phyloP scores from a whole-genome alignment of 495 filamentous ascomycete species.

The Penicillium psychrofluorescens region DNA sequence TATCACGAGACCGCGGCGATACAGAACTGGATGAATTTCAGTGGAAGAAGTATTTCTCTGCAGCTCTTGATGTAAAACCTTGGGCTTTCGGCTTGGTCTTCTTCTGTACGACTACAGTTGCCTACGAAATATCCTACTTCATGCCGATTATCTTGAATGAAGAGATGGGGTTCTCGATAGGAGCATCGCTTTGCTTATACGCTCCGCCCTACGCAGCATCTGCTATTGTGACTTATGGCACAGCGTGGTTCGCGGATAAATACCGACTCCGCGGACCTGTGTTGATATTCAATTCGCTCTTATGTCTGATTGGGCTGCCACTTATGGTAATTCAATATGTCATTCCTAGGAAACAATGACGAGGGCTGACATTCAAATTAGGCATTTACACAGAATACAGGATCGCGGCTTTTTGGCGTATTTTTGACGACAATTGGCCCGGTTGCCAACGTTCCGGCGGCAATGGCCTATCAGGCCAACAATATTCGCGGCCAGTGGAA shows the following conservation, averaged over 20 bases:
- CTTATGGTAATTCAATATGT: conserved; percentile 16
- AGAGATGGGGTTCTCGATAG: conserved; percentile 40
- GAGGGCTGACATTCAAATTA: conserved; percentile 3
- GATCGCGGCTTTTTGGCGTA: conserved; percentile 48
- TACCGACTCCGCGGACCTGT: conserved; percentile 43
- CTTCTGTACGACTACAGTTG: conserved; percentile 33
- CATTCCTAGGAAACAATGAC: too few species aligned
- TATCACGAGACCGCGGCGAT: conserved; percentile 30
- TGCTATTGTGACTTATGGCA: conserved; percentile 25
- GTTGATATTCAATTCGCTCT: conserved; percentile 38
- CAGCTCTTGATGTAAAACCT: conserved; percentile 26
- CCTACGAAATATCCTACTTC: conserved; percentile 47
- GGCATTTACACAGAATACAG: conserved; percentile 34
- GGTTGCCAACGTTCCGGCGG: conserved; percentile 46
- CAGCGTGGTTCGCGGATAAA: conserved; percentile 39
- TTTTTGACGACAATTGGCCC: conserved; percentile 50
- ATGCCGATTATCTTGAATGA: conserved; percentile 40
- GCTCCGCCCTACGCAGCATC: conserved; percentile 36
- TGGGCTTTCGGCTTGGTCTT: conserved; percentile 39
- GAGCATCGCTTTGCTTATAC: conserved; percentile 33
- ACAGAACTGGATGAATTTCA: conserved; percentile 21
- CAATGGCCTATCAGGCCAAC: conserved; percentile 44
- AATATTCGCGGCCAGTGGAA: conserved; percentile 13
- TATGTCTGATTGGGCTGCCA: conserved; percentile 34
- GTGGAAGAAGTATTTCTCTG: conserved; percentile 18